Percentiles rank a stretch among this genome's conserved stretches.
Conservation (phyloP, 371 early-diverging fungal genomes). For the Mucor mucedo region DNA sequence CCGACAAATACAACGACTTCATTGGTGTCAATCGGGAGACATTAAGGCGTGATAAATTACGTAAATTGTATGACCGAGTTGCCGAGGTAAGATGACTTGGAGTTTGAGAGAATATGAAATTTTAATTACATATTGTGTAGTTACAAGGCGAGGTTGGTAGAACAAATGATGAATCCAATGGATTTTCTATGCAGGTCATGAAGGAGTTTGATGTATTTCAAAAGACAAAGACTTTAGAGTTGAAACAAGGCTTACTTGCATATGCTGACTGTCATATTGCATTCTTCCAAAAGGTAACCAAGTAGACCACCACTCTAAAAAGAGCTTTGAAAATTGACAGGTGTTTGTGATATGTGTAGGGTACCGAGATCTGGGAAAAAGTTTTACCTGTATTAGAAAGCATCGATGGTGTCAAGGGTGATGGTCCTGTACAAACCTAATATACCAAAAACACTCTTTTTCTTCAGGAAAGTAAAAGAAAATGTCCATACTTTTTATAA, state of each 20-base stretch:
- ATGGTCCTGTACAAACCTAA: conserved; percentile 11
- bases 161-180: conserved; percentile 70
- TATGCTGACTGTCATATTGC: conserved; percentile 80
- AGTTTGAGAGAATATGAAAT: background rate
- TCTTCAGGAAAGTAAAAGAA: conserved; percentile 2
- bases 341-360: conserved; percentile 45
- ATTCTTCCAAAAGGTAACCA: conserved; percentile 59
- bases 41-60: conserved; percentile 76
- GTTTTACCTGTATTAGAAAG: conserved; percentile 30
- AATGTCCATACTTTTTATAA: background rate
- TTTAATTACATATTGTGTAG: conserved; percentile 39
- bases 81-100: conserved; percentile 63
- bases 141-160: conserved; percentile 77
- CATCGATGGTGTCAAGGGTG: conserved; percentile 31
- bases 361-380: conserved; percentile 30
- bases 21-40: conserved; percentile 85
- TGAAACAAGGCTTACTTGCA: conserved; percentile 75
- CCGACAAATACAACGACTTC: conserved; percentile 89
- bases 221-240: conserved; percentile 74
- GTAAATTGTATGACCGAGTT: conserved; percentile 71
- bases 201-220: conserved; percentile 87
- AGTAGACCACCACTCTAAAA: too few relatives aligned
- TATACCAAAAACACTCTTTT: conserved; percentile 3
- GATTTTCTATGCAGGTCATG: conserved; percentile 76
- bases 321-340: conserved; percentile 4